phyloP scores from a whole-genome alignment of 116 monocot genomes.

The Posidonia oceanica region DNA sequence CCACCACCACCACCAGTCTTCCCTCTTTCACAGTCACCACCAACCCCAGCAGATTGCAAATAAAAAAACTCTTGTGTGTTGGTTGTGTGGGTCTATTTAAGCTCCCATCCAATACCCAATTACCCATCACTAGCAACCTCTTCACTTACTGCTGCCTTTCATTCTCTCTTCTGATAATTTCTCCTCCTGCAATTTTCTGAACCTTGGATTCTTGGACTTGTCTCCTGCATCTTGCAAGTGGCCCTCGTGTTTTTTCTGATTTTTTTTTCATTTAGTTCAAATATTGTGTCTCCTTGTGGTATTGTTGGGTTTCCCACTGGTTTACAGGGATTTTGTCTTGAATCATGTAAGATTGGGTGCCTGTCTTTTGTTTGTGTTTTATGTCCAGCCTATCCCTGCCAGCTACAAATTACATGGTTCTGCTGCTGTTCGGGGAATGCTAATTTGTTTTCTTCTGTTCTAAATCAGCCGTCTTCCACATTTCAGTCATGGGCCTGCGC shows the following conservation, averaged over 20 bases:
- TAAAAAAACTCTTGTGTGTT: no score
- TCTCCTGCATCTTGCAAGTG: not conserved
- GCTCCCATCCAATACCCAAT: not conserved
- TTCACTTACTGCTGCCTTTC: not conserved
- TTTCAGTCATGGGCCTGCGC: constrained; percentile 11
- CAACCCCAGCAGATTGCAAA: no score
- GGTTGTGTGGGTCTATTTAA: not conserved
- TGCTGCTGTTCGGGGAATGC: constrained; percentile 1
- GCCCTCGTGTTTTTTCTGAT: not conserved
- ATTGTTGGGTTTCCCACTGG: not conserved
- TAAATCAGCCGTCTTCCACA: not conserved
- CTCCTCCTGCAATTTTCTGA: not conserved
- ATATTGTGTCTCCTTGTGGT: not conserved
- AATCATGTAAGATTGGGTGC: constrained; percentile 6
- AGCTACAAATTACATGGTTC: not conserved
- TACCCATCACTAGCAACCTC: not conserved
- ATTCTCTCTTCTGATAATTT: not conserved
- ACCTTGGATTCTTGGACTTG: not conserved
- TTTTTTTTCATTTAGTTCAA: not conserved
- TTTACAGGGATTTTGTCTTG: not conserved
- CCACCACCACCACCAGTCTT: no score
- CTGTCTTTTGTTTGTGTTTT: constrained; percentile 9
- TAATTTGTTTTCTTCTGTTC: constrained; percentile 2
- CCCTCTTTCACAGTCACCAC: no score
- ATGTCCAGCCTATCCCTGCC: not conserved